Base-by-base conservation (phyloP, 768 basidiomycete species). In the Amanita brunnescens region DNA sequence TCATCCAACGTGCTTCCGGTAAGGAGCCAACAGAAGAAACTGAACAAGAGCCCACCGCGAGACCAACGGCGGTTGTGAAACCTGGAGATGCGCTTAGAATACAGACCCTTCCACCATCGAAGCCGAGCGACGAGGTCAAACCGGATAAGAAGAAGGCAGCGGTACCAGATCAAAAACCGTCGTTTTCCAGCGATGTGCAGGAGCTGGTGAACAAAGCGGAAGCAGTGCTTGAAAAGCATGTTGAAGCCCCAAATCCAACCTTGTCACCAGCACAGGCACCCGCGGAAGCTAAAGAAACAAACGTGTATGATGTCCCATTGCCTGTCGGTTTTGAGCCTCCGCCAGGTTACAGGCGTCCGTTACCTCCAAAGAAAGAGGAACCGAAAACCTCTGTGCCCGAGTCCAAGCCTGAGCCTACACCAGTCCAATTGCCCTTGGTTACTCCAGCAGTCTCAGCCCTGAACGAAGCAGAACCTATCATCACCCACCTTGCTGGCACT, bases 241-340 rank as follows among this genome's bases (percentile, higher is more conserved):
- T 71, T 2, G 62, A 62, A 26, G 56, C 58, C 10, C 40, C 59
- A 2, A 52, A 61, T 9, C 52, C 72, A 35, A 61, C 62, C 24
- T 57, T 58, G 13, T 33, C 60, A 1, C 51, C 61, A 12, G 50
- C 67, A 10, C 57, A 70, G 12, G 60, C 61, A 32, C 41, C 56
- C 34, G 62, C 63, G 14, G 55, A 45, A 48, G 51, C 55, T 10
- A 24, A 59, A 51, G 52, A 56, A 26, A 49, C 41, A 26, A 69
- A 70, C 40, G 70, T 86, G 16, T 95, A 95, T 62, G 67, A 70
- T 40, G 76, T 69, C 14, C 84, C 85, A 5, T 73, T 98, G 20
- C 96, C 95, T n/a, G 68, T 99, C 46, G 95, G 93, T 10, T 91
- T 89, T 64, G 93, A 97, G 65, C 91, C 87, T 8, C 94, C 95